Evolutionary conservation across 2,329 filamentous ascomycete genomes (phyloP), one percentile per base, ranked within the genome.

Genomic region (Fusarium albidum): DNA sequence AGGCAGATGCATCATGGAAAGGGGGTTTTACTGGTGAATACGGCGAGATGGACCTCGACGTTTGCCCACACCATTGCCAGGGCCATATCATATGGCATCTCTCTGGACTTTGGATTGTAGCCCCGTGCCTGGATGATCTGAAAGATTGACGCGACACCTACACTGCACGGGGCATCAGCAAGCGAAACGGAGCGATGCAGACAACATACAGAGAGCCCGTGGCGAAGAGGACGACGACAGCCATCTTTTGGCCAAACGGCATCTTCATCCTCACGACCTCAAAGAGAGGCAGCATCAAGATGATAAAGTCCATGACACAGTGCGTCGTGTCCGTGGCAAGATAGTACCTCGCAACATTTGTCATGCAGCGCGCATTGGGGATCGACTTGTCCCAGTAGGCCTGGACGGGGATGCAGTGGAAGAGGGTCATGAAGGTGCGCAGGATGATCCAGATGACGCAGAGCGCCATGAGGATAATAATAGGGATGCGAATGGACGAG

Each of bases 381-480:
- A 61, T 42, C 3, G 57, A 55, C 38, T 55, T 58, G 17, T 61
- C 57, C 58, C 58, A 61, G 15, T 47, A 61, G 1, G 58, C 58
- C 9, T 58, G 53, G 3, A 61, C 44, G 9, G 58, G 58, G n/a
- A 58, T 35, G 4, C 58, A 61, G 9, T 61, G 58, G 5, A 61
- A 61, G 2, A 54, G 58, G 6, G 58, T 61, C 32, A 61, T 44
- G 12, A 61, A 61, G 0, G 57, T 61, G 9, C 68, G 50, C 9
- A 71, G 44, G 12, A 64, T 64, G 14, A 71, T 61, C 70, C 70
- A 71, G 17, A 63, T 49, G 18, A 47, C 31, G 6, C 57, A 63
- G 8, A 53, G 49, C 6, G 41, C 62, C 31, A 68, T 58, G 14
- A 72, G 44, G 6, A 65, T 45, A 4, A 60, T 50, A 12, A 70